Conservation (phyloP, 2,329 filamentous ascomycete species). For the Teratosphaeria viscida region DNA sequence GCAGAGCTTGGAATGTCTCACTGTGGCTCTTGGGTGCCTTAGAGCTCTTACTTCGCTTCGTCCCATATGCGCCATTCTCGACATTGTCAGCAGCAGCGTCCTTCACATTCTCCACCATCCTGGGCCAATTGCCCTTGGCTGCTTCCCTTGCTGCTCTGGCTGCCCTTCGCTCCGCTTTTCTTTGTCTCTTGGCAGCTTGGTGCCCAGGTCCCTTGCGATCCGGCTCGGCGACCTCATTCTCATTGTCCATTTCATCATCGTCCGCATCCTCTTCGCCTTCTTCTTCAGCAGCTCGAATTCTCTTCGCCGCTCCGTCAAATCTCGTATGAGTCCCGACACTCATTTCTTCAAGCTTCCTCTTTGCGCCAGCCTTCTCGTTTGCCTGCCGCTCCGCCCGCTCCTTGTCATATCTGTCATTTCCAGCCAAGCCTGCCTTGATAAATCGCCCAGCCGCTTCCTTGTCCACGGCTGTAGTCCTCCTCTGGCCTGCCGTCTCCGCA, state of each 20-base stretch:
- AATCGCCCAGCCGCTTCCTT: conserved; percentile 72
- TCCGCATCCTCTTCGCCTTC: conserved; percentile 8
- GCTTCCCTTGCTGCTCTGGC: conserved; percentile 1
- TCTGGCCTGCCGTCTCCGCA: conserved; percentile 52
- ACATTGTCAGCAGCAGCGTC: background rate
- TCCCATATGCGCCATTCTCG: background rate
- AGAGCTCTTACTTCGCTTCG: background rate
- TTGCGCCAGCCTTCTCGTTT: conserved; percentile 26
- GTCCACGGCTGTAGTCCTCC: conserved; percentile 51
- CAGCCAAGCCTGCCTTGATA: conserved; percentile 64
- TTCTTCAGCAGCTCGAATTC: conserved; percentile 22
- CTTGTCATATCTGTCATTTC: conserved; percentile 36
- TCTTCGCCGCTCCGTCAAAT: conserved; percentile 25
- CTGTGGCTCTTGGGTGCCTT: conserved; percentile 8
- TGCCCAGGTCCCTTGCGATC: background rate
- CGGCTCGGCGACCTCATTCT: background rate
- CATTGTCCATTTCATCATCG: conserved; percentile 1
- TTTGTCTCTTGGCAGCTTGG: conserved; percentile 7
- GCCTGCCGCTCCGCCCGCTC: conserved; percentile 28
- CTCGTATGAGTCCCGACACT: conserved; percentile 22
- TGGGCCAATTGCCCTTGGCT: background rate
- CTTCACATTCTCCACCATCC: background rate
- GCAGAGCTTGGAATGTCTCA: conserved; percentile 16
- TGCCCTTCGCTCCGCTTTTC: conserved; percentile 8
- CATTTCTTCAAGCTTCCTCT: conserved; percentile 27